Evolutionary conservation across 2,329 filamentous ascomycete genomes (phyloP), one percentile per base, ranked within the genome.

Genomic region (Fusarium acutatum): DNA sequence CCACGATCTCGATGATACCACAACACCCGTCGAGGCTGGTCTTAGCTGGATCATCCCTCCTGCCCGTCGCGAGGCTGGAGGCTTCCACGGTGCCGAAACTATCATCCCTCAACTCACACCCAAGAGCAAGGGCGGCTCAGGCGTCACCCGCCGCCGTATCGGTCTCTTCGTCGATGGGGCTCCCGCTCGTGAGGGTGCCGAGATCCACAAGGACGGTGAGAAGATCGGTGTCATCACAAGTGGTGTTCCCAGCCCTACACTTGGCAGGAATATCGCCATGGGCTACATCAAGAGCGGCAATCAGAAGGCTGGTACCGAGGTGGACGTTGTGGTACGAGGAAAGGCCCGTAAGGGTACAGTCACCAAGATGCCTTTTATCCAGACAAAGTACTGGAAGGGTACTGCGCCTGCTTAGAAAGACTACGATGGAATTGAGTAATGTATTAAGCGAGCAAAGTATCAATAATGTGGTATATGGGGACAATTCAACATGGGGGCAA

Each of bases 231-330:
- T 86, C 40, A 87, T 99, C 71, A 99, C 96, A 10, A 97, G 94
- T 76, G 96, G 96, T 22, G 94, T 94, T 74, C 96, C 96, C 1
- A 95, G 93, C 80, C 96, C 96, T 6, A 94, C 92, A 1, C 85
- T 98, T 53, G 91, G 92, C 73, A 93, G 93, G 86, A 98, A 98
- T 82, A 96, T 99, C 71, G 95, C 96, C 64, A 99, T 99, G 96
- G 96, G 92, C 1, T 97, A 97, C 80, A 87, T 98, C 79, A 90
- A 91, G 83, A 91, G 93, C 72, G 94, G 94, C 0, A 84, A 92
- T 80, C 94, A 97, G 82, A 97, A 97, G 88, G 87, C 89, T 37
- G 95, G 94, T 17, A 97, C 94, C 2, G 92, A 96, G 84, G 85
- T 97, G 12, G 88, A 91, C 24, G 91, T 97, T 8, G 82, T 94